Percentiles rank a stretch among this genome's conserved stretches.
These are phyloP conservation scores for Lactuca saligna DNA, from an alignment of 129 eudicot species.

Conservation along the genomic window DNA sequence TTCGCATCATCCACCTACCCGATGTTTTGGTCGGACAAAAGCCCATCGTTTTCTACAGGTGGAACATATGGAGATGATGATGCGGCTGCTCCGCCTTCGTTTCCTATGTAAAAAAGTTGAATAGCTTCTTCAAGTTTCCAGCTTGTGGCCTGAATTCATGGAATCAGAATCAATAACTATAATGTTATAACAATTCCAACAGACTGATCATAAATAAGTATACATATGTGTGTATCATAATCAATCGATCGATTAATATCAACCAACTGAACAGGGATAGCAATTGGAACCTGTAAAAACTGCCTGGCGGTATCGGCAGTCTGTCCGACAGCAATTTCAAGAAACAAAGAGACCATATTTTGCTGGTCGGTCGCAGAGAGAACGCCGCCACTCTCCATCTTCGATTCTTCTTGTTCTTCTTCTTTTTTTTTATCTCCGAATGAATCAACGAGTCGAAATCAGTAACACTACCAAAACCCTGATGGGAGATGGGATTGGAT, in stretches of 20 bases:
- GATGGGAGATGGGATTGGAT: conserved; percentile 16
- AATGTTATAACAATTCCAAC: not conserved
- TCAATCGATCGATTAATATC: not conserved
- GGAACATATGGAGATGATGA: conserved; percentile 53
- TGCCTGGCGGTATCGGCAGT: conserved; percentile 82
- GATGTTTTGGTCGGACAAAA: conserved; percentile 39
- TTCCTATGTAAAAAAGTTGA: conserved; percentile 79
- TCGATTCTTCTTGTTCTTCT: conserved; percentile 21
- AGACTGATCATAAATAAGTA: not conserved
- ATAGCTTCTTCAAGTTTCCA: conserved; percentile 99
- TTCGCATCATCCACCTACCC: conserved; percentile 39
- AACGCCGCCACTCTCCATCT: conserved; percentile 55
- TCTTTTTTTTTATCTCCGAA: not conserved
- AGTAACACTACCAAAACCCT: conserved; percentile 3
- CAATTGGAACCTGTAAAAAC: conserved; percentile 67
- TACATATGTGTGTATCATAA: not conserved
- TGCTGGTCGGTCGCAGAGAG: conserved; percentile 61
- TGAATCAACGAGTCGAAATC: not conserved
- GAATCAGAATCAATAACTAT: not conserved
- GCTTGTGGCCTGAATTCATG: conserved; percentile 73
- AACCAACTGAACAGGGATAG: conserved; percentile 3
- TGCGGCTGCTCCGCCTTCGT: conserved; percentile 54
- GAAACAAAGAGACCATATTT: conserved; percentile 69
- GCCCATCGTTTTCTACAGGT: conserved; percentile 40
- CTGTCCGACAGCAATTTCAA: conserved; percentile 96